Base-by-base conservation (phyloP, 805 yeast genomes). In the Cyberlindnera veronae region DNA sequence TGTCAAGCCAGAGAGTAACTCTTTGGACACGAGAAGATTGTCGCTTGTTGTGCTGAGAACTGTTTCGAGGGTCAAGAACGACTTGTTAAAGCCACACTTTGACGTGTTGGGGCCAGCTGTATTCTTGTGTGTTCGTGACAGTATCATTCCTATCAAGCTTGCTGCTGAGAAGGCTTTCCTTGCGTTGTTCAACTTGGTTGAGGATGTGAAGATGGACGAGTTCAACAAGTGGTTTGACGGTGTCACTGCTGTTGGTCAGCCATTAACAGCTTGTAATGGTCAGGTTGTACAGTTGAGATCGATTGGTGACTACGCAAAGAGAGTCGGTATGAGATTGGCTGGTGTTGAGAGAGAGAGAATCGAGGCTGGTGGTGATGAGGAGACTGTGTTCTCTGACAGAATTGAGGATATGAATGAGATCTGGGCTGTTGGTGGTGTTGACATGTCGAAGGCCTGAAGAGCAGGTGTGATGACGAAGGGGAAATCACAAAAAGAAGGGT, bases 151-250 rank as follows among this genome's bases (percentile, higher is more conserved):
- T 5, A 81, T 91, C 51, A 90, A 89, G 55, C 71, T 91, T 46
- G 96, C 97, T 1, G 96, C 96, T 7, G 99, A 91, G 61, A 87
- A 87, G 66, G 89, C 95, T 1, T 89, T 75, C 60, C 60, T 90
- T 49, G 77, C 86, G 2, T 58, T 88, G 14, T 83, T 89, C 63
- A 69, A 74, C 34, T 67, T 91, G 51, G 81, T 85, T 23, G 86
- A 82, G 20, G 95, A 84, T 47, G 74, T 66, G 9, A 66, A 69
- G 16, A 58, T 74, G 64, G 61, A 46, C 1, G 58, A 63, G 19
- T 88, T 86, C 66, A 74, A 72, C 39, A 53, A 54, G 10, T 91
- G 96, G 96, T 74, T 84, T 41, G 65, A 58, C 2, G 53, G 61
- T 2, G 57, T 67, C 13, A 61, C 68, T 41, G 64, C 53, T 9